Evolutionary conservation across 73 alveolate species (phyloP).

Genomic region (Blepharisma japonicum): DNA sequence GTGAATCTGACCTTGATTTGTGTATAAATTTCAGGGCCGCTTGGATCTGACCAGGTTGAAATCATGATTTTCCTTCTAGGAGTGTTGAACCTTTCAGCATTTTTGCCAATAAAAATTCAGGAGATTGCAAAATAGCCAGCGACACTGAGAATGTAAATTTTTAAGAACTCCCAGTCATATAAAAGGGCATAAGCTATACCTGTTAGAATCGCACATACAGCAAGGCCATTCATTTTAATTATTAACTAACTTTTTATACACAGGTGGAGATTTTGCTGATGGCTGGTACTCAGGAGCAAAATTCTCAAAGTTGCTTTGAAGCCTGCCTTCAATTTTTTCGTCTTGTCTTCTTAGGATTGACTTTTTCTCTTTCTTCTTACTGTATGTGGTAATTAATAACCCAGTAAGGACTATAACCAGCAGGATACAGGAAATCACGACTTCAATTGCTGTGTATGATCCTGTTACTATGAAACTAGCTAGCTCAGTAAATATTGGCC

Average conservation of each 20-base stretch:
- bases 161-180: constrained; percentile 1
- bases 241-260: not conserved
- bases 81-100: not conserved
- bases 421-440: not conserved
- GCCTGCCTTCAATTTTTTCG: too few relatives aligned
- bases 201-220: not conserved
- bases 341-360: not conserved
- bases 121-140: not conserved
- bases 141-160: not conserved
- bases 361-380: constrained; percentile 19
- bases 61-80: not conserved
- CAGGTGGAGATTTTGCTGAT: too few relatives aligned
- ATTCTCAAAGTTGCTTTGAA: too few relatives aligned
- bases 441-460: not conserved
- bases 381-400: not conserved
- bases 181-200: not conserved
- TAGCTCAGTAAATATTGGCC: constrained; percentile 19
- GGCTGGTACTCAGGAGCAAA: too few relatives aligned
- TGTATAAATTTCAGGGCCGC: constrained; percentile 1
- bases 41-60: not conserved
- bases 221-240: constrained; percentile 17
- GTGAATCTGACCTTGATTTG: constrained; percentile 7
- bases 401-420: not conserved
- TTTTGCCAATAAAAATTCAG: not conserved
- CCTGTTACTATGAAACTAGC: not conserved